phyloP scores from a whole-genome alignment of 768 basidiomycete species.

The Asterophora parasitica region DNA sequence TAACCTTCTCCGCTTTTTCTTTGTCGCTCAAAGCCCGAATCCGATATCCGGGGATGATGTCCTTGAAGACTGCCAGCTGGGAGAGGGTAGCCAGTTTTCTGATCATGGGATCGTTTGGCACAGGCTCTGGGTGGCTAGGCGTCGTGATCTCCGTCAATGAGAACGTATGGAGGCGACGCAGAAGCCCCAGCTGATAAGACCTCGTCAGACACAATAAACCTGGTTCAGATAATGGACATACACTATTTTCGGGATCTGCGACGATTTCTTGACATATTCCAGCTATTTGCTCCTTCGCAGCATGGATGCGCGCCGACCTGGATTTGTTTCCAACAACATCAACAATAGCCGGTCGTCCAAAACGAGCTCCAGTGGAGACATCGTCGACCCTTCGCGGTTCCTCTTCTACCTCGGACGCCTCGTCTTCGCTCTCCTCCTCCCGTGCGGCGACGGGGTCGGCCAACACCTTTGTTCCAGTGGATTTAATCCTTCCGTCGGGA shows the following conservation, averaged over 20 bases:
- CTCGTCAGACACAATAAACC: slow-evolving; percentile 4
- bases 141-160: slow-evolving; percentile 73
- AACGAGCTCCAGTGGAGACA: slow-evolving; percentile 78
- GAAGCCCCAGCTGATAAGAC: slow-evolving; percentile 65
- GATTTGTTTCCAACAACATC: slow-evolving; percentile 67
- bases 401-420: slow-evolving; percentile 27
- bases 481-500: slow-evolving; percentile 69
- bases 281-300: slow-evolving; percentile 93
- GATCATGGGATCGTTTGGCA: slow-evolving; percentile 76
- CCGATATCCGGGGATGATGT: slow-evolving; percentile 93
- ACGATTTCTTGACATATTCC: slow-evolving; percentile 90
- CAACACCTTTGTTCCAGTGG: slow-evolving; percentile 38
- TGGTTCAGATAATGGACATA: slow-evolving; percentile 34
- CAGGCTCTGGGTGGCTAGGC: slow-evolving; percentile 60
- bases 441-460: neutral
- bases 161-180: slow-evolving; percentile 87
- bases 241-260: slow-evolving; percentile 92
- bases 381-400: slow-evolving; percentile 48
- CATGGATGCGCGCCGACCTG: slow-evolving; percentile 59
- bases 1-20: slow-evolving; percentile 90
- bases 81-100: slow-evolving; percentile 87
- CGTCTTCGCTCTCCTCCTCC: slow-evolving; percentile 20
- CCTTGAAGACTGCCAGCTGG: slow-evolving; percentile 91
- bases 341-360: slow-evolving; percentile 77
- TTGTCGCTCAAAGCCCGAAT: slow-evolving; percentile 87